Evolutionary conservation across 2,329 filamentous ascomycete species (phyloP), one percentile per base, ranked within the genome.

Genomic region (Elsinoe ampelina): DNA sequence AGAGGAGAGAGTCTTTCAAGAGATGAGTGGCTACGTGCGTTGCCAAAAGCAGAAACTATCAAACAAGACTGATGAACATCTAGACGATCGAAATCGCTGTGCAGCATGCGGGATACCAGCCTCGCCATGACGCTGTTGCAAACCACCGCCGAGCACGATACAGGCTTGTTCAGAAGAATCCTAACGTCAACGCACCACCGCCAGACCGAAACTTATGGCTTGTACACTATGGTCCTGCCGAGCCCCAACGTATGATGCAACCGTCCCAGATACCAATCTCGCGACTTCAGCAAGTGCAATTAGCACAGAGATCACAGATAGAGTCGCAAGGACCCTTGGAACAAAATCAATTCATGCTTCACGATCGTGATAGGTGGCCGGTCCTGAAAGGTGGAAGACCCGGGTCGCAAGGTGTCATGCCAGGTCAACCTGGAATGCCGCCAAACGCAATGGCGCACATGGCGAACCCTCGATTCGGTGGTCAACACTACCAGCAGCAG

Each of bases 321-420:
- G 72, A 86, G 71, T 80, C 77, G 56, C 86, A 88, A 62, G 92
- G 90, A 5, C 87, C 91, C 64, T 84, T 95, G 43, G 81, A 85
- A 58, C 85, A 89, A 63, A 95, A 95, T 67, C 90, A 96, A 65
- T 97, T 97, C 68, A 95, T 96, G 85, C 79, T 97, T 17, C 84
- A 87, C 51, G 93, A 97, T 71, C 83, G 89, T 39, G 80, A 83
- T 62, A 95, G 89, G 72, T 97, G 92, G 91, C 92, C 93, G 2
- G 84, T 84, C 20, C 86, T 97, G 59, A 82, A 82, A 43, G 70
- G 59, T 13, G 58, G 59, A 12, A 6, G 68, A 67, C 54, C 58
- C 22, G 57, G 58, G 1, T 59, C 41, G 11, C 55, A 58, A 34
- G 48, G 43, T 7, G 45, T 51, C 19, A 36, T 36, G 42, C 30